Evolutionary conservation across 2,329 filamentous ascomycete species (phyloP), one percentile per base, ranked within the genome.

Genomic region (Pleurostoma richardsiae): DNA sequence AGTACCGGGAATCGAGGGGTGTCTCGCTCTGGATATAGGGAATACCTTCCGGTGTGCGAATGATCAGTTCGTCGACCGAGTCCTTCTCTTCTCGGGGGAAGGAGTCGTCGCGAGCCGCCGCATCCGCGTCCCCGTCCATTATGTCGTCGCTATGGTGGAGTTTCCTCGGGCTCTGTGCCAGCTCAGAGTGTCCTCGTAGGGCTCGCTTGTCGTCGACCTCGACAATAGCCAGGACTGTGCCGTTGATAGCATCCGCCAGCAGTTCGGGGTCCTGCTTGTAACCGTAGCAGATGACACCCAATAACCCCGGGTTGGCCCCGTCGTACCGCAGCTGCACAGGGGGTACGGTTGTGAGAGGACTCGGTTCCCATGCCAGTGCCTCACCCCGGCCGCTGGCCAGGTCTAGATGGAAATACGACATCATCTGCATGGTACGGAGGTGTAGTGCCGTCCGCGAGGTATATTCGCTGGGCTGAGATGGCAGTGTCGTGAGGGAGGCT

Each of bases 321-420:
- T 64, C 63, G 55, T 88, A 91, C 4, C 64, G 67, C 28, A 90
- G 79, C 36, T 80, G 65, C 73, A 80, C 83, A 0, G 87, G 87
- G 0, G 72, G 62, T 6, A 76, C 55, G 0, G 70, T 66, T 1
- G 79, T 79, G 6, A 91, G 64, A 0, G 85, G 77, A 0, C 66
- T 69, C 0, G 71, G 49, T 44, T 75, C 67, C 78, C 82, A 88
- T 39, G 43, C 39, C n/a, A 54, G 53, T 27, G 48, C 49, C 30
- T 41, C 45, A 30, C 47, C 42, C 42, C 30, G 39, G 53, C 43
- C 41, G 29, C 45, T 38, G 49, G 41, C 19, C 3, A 33, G 30
- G 5, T 64, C 57, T 7, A 70, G 53, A 59, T 92, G 88, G 57
- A 92, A 89, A 56, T 91, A 92, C 0, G 86, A 84, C 74, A 90